Percentiles rank a stretch among this genome's conserved stretches.
phyloP scores from a whole-genome alignment of 441 rosid genomes.

The Bruguiera hainesii region DNA sequence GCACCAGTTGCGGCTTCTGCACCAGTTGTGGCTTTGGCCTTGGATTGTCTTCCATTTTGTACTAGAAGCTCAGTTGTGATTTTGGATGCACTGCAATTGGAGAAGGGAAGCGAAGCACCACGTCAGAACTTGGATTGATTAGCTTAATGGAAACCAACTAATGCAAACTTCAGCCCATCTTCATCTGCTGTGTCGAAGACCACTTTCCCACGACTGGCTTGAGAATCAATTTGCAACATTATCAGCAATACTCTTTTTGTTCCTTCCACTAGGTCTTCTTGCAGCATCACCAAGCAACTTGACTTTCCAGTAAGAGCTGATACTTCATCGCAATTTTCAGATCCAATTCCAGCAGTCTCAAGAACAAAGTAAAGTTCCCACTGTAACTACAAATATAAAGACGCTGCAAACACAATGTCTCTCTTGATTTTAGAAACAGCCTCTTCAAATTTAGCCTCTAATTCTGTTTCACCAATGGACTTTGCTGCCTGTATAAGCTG shows the following conservation, averaged over 20 bases:
- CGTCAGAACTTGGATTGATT: neutral
- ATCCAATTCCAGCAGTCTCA: neutral
- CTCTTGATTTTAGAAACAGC: constrained; percentile 94
- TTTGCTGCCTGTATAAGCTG: constrained; percentile 91
- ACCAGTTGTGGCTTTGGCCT: neutral
- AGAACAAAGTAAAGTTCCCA: neutral
- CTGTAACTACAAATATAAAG: constrained; percentile 67
- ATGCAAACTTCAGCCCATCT: neutral
- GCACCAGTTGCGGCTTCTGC: neutral
- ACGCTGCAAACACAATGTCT: constrained; percentile 98
- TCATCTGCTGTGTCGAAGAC: neutral
- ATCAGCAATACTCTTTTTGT: neutral
- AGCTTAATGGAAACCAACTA: neutral
- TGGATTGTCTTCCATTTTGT: neutral
- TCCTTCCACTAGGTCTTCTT: neutral
- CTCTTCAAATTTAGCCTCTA: constrained; percentile 80
- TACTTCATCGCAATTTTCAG: neutral
- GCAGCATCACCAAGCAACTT: neutral
- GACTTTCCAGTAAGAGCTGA: neutral
- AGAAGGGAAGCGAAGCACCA: neutral
- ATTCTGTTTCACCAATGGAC: constrained; percentile 84
- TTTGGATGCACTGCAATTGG: neutral
- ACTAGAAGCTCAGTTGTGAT: neutral
- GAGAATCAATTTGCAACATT: neutral
- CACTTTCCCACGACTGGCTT: neutral